These are phyloP conservation scores for Paracoccidioides lutzii DNA, from an alignment of 2,329 filamentous ascomycete species.

Conservation along the genomic window DNA sequence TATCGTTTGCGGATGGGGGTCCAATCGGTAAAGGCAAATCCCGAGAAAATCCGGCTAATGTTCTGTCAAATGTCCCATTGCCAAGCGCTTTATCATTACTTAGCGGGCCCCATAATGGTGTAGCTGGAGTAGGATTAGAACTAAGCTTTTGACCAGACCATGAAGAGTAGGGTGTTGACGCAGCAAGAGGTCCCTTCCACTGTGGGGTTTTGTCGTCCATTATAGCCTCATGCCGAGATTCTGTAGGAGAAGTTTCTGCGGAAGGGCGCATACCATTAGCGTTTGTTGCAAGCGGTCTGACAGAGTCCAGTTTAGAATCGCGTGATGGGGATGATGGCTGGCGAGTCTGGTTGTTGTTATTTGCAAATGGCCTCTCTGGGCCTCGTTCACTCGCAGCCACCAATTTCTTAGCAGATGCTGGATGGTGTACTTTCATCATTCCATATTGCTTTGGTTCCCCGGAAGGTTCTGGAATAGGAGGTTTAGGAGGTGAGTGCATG, in stretches of 20 bases:
- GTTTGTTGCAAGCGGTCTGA: constrained; percentile 10
- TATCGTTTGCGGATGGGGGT: constrained; percentile 14
- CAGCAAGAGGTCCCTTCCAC: constrained; percentile 28
- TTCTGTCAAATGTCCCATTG: constrained; percentile 50
- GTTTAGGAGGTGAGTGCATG: constrained; percentile 43
- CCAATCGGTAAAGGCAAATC: constrained; percentile 29
- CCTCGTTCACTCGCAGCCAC: constrained; percentile 24
- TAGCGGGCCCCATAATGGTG: constrained; percentile 48
- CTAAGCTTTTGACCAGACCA: constrained; percentile 27
- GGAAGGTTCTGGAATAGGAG: constrained; percentile 44
- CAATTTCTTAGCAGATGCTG: constrained; percentile 39
- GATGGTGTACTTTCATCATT: constrained; percentile 49
- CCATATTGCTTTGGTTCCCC: constrained; percentile 48
- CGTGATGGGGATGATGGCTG: constrained; percentile 21
- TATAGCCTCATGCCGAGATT: constrained; percentile 14
- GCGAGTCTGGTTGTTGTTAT: constrained; percentile 15
- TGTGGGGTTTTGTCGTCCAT: constrained; percentile 24
- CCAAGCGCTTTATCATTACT: constrained; percentile 45
- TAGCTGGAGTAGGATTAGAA: constrained; percentile 21
- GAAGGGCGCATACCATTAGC: constrained; percentile 21
- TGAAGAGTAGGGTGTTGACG: constrained; percentile 25
- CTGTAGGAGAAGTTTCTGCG: constrained; percentile 13
- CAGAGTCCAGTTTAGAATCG: constrained; percentile 18
- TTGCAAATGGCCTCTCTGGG: constrained; percentile 20
- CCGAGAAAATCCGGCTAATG: constrained; percentile 36